Evolutionary conservation across 1,139 yeast species (phyloP).

Genomic region (Spencermartinsiella ligniputridi): DNA sequence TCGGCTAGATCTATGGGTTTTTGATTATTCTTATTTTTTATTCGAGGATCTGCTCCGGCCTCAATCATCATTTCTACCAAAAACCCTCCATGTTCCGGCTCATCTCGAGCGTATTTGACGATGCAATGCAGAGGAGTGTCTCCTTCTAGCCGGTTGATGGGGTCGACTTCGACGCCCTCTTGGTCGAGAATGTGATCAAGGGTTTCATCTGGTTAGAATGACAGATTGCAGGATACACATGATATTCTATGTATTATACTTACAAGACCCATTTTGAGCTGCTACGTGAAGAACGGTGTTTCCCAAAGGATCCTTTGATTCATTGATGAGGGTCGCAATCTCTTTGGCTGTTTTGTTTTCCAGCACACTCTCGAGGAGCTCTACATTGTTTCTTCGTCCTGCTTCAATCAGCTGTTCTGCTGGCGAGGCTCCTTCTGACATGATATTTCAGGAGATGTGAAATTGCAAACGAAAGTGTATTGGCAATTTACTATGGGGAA

Average conservation of each 20-base stretch:
- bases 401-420: slow-evolving; percentile 82
- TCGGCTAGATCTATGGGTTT: slow-evolving; percentile 70
- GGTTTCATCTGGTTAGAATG: slow-evolving; percentile 62
- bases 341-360: slow-evolving; percentile 30
- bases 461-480: too few relatives aligned
- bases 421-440: slow-evolving; percentile 72
- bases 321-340: slow-evolving; percentile 60
- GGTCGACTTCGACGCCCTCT: slow-evolving; percentile 89
- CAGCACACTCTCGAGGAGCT: slow-evolving; percentile 58
- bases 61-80: slow-evolving; percentile 78
- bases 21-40: slow-evolving; percentile 54
- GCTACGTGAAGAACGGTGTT: slow-evolving; percentile 81
- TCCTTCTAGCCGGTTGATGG: slow-evolving; percentile 62
- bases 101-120: slow-evolving; percentile 67
- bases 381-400: slow-evolving; percentile 83
- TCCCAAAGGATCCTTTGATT: slow-evolving; percentile 72
- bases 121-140: slow-evolving; percentile 91
- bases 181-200: slow-evolving; percentile 77
- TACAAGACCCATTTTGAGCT: slow-evolving; percentile 71
- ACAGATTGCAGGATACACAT: too few relatives aligned
- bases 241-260: too few relatives aligned
- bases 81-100: slow-evolving; percentile 82
- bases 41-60: slow-evolving; percentile 83
- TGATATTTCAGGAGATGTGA: too few relatives aligned
- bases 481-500: too few relatives aligned